A percentile compares a stretch with the other conserved stretches of the same genome.
phyloP scores from a whole-genome alignment of 306 rosid species.

The Sechiopsis laciniata region DNA sequence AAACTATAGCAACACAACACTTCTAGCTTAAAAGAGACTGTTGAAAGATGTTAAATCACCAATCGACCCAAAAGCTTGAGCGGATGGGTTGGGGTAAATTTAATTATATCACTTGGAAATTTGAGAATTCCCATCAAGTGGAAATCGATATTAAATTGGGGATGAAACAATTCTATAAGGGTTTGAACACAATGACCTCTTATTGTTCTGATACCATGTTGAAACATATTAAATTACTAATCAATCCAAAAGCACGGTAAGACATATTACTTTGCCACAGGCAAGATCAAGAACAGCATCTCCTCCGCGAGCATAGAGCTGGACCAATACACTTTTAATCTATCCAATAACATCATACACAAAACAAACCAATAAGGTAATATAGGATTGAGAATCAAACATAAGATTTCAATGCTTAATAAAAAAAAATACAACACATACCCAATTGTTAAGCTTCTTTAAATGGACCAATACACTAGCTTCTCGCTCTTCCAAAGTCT shows the following conservation, averaged over 20 bases:
- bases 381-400: slow-evolving; percentile 9
- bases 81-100: no score
- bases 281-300: slow-evolving; percentile 96
- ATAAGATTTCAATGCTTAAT: neutral
- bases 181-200: no score
- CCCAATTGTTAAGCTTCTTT: slow-evolving; percentile 95
- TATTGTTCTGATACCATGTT: no score
- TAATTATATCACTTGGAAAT: no score
- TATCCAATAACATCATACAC: slow-evolving; percentile 30
- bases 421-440: slow-evolving; percentile 26
- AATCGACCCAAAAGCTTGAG: no score
- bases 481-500: slow-evolving; percentile 85
- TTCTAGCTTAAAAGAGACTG: slow-evolving; percentile 7
- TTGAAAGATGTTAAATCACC: no score
- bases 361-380: slow-evolving; percentile 2
- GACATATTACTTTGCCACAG: slow-evolving; percentile 76
- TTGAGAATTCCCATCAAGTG: no score
- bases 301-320: slow-evolving; percentile 72
- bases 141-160: no score
- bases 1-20: neutral
- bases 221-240: no score
- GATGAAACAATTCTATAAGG: no score
- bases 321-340: slow-evolving; percentile 97
- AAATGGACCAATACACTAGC: slow-evolving; percentile 85
- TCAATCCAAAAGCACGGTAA: no score